Evolutionary conservation across 371 early-diverging fungal genomes (phyloP).

Genomic region (Mortierella sp.): DNA sequence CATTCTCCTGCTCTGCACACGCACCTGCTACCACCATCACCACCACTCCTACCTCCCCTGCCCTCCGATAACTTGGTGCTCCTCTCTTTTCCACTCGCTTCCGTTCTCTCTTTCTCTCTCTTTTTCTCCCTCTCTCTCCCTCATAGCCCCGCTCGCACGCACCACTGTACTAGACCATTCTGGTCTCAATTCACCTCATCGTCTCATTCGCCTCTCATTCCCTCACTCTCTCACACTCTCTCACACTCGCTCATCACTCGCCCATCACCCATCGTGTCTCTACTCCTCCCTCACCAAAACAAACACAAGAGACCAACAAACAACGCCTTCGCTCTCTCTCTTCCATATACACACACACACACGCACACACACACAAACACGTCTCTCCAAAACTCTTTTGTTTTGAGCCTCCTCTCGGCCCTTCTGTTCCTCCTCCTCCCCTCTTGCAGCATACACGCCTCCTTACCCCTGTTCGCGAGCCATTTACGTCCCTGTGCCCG

Average conservation of each 20-base stretch:
- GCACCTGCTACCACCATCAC: neutral
- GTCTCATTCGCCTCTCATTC: neutral
- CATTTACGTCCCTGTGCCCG: neutral
- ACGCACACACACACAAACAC: too few relatives aligned
- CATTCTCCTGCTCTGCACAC: neutral
- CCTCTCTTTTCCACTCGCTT: neutral
- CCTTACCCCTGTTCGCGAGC: neutral
- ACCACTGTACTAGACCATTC: neutral
- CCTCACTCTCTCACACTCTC: neutral
- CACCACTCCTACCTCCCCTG: neutral
- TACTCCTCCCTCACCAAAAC: neutral
- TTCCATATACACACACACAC: neutral
- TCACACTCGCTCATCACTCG: too few relatives aligned
- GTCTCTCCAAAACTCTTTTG: neutral
- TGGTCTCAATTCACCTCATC: neutral
- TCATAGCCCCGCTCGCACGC: too few relatives aligned
- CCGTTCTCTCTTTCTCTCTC: neutral
- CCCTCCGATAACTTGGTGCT: neutral
- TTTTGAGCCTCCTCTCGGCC: neutral
- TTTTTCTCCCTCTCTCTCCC: neutral
- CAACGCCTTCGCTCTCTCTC: neutral
- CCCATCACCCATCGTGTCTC: too few relatives aligned
- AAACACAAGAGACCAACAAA: too few relatives aligned
- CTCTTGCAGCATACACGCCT: neutral
- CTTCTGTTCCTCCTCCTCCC: neutral